Base-by-base conservation (phyloP, 1,284 basidiomycete genomes). In the Trichosporon faecale region DNA sequence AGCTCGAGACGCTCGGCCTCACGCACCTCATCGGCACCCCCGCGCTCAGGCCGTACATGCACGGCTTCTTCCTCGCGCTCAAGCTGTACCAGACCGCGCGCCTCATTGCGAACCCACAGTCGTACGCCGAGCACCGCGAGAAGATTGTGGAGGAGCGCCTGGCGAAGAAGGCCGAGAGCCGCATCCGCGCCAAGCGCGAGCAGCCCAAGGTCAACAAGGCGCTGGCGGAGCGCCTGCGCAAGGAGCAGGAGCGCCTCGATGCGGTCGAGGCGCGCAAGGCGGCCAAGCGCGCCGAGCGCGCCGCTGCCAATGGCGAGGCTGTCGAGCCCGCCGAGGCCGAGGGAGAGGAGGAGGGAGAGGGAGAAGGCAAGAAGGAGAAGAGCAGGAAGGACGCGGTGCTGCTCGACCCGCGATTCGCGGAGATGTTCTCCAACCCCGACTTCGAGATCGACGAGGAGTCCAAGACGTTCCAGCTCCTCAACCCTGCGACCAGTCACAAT, bases 41-140 rank as follows among this genome's bases (percentile, higher is more conserved):
- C 12, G 89, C 93, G 16, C 91, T 99, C 86, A 95, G 96, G 82
- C 96, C 97, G 1, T 99, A 99, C 85, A 98, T 99, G 96, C 97
- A 99, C 84, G 97, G 97, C 65, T 98, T 95, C 89, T 99, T 99
- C 86, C 85, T 99, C 75, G 92, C 94, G 11, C 89, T 99, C 82
- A 92, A 94, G 78, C 88, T 98, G 7, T 99, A 99, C 86, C 93
- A 97, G 77, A 91, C 95, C 66, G 97, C 97, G 1, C 90, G 95
- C 40, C 88, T 98, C 76, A 94, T 99, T 76, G 91, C 93, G 72
- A 98, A 99, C 85, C 97, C 97, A 0, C 96, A 94, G 79, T 94
- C 91, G 3, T 98, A 98, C 80, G 90, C 90, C 65, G 97, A 99
- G 79, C 91, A 98, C 81, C 90, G 94, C 74, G 95, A 98, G 81